Conservation (phyloP, 2,329 filamentous ascomycete species). For the Penicillium sp. region DNA sequence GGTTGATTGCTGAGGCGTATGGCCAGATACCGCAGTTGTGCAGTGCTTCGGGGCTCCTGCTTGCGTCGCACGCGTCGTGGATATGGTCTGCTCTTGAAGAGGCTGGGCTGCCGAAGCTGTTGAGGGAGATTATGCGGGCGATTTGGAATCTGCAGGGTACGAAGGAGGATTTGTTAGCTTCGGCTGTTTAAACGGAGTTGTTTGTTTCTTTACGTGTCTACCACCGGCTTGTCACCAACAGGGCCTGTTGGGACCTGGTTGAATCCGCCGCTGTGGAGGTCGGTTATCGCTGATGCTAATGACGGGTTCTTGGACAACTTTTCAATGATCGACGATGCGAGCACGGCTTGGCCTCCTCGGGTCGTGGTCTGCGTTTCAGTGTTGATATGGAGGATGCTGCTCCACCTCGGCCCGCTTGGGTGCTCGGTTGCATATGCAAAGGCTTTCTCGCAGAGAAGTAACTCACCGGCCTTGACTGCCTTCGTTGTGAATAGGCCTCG, state of each 20-base stretch:
- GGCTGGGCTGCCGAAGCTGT: slow-evolving; percentile 43
- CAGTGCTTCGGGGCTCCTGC: slow-evolving; percentile 2
- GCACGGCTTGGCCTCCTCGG: neutral
- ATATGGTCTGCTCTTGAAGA: slow-evolving; percentile 3
- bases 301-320: slow-evolving; percentile 47
- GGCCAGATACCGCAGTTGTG: slow-evolving; percentile 49
- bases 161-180: neutral
- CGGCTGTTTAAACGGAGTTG: neutral
- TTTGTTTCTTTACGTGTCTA: neutral
- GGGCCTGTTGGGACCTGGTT: neutral
- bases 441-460: slow-evolving; percentile 57
- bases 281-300: slow-evolving; percentile 29
- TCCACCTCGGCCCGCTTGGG: neutral
- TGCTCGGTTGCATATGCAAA: slow-evolving; percentile 40
- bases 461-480: slow-evolving; percentile 49
- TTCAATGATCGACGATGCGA: slow-evolving; percentile 35
- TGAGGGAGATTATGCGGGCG: slow-evolving; percentile 43
- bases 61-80: slow-evolving; percentile 7
- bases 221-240: neutral
- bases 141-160: slow-evolving; percentile 45
- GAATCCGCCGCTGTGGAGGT: slow-evolving; percentile 40
- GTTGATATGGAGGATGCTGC: neutral
- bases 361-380: neutral
- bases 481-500: slow-evolving; percentile 53
- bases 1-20: slow-evolving; percentile 52